A percentile compares a stretch with the other conserved stretches of the same genome.
Evolutionary conservation across 169 alveolate genomes (phyloP).

Genomic region (Plasmodium gonderi): DNA sequence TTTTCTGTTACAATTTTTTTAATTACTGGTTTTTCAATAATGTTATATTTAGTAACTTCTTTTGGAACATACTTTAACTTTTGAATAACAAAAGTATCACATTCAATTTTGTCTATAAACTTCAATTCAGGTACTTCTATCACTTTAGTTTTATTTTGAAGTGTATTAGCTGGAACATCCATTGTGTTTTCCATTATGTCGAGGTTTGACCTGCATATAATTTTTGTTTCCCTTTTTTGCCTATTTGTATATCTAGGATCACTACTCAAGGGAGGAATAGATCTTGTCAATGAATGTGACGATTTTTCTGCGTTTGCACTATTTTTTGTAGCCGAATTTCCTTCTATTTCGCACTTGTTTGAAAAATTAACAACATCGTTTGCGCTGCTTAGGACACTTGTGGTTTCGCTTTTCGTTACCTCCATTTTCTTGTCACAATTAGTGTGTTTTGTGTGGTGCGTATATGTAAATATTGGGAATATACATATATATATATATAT

Average conservation of each 20-base stretch:
- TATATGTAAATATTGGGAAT: neutral
- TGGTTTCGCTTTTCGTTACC: slow-evolving; percentile 1
- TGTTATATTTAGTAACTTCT: slow-evolving; percentile 79
- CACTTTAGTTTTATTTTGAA: slow-evolving; percentile 74
- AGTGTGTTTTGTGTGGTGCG: neutral
- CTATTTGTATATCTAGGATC: neutral
- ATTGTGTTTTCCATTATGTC: slow-evolving; percentile 75
- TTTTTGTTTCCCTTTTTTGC: slow-evolving; percentile 17
- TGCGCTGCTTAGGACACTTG: neutral
- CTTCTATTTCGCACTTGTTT: neutral
- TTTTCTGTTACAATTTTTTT: slow-evolving; percentile 71
- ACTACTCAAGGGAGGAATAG: neutral
- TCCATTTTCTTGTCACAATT: neutral
- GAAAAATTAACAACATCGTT: neutral
- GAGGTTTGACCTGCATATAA: slow-evolving; percentile 38
- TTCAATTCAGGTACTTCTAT: slow-evolving; percentile 80
- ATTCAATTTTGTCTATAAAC: slow-evolving; percentile 76
- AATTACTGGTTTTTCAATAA: slow-evolving; percentile 77
- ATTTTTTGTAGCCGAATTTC: neutral
- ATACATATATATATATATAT: neutral
- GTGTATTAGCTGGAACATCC: slow-evolving; percentile 72
- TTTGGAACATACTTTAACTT: slow-evolving; percentile 79
- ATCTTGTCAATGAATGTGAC: neutral
- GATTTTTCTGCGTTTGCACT: neutral
- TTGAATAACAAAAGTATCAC: slow-evolving; percentile 76